phyloP scores from a whole-genome alignment of 805 yeast genomes.

The Ogataea glucozyma region DNA sequence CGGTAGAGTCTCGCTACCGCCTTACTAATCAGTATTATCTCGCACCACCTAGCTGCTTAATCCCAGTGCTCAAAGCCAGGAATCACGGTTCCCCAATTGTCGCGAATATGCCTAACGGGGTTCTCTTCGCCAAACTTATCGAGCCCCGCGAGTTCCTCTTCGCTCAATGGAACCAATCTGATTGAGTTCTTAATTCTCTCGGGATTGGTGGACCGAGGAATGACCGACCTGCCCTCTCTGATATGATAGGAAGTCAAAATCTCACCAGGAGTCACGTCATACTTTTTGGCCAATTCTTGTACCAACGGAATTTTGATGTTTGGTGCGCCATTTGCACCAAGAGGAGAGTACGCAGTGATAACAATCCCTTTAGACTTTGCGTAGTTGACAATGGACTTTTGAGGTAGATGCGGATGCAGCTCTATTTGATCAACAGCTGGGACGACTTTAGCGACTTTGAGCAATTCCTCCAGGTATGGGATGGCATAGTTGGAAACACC shows the following conservation, averaged over 20 bases:
- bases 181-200: constrained; percentile 38
- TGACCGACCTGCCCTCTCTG: constrained; percentile 32
- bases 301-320: constrained; percentile 35
- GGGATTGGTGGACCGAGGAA: constrained; percentile 43
- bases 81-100: constrained; percentile 4
- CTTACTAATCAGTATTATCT: too few species aligned
- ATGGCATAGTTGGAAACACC: constrained; percentile 44
- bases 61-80: constrained; percentile 18
- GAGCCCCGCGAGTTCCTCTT: constrained; percentile 34
- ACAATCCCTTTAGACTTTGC: constrained; percentile 33
- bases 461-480: constrained; percentile 34
- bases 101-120: constrained; percentile 6
- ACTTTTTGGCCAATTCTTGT: constrained; percentile 51
- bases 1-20: too few species aligned
- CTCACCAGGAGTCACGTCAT: constrained; percentile 51
- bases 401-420: constrained; percentile 44
- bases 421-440: constrained; percentile 50
- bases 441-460: constrained; percentile 36
- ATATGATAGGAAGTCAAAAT: constrained; percentile 42
- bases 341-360: constrained; percentile 44
- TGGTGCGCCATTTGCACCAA: constrained; percentile 45
- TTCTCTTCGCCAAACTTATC: constrained; percentile 14
- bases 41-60: too few species aligned
- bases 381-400: constrained; percentile 33
- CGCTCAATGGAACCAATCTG: constrained; percentile 36